phyloP scores from a whole-genome alignment of 345 rosid species.

The Sonneratia caseolaris region DNA sequence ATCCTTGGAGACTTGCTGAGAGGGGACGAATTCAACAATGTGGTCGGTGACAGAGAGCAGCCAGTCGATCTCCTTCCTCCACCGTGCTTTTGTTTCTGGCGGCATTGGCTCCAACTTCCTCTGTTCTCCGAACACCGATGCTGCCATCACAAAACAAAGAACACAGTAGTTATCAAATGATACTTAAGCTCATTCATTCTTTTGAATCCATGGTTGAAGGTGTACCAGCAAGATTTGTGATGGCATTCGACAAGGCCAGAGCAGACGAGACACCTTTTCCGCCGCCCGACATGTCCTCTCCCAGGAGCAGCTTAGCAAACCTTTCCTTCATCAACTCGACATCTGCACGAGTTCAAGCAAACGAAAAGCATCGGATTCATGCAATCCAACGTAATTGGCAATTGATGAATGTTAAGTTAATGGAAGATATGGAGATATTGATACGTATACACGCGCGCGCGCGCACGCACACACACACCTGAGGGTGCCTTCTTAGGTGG shows the following conservation, averaged over 20 bases:
- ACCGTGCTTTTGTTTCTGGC: slow-evolving; percentile 27
- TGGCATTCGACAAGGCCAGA: slow-evolving; percentile 37
- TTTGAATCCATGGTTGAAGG: background rate
- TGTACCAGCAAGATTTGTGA: slow-evolving; percentile 38
- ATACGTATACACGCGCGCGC: background rate
- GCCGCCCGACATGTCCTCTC: slow-evolving; percentile 47
- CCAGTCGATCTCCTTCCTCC: slow-evolving; percentile 36
- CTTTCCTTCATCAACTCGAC: slow-evolving; percentile 36
- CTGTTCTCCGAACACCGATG: slow-evolving; percentile 40
- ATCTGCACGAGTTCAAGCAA: slow-evolving; percentile 11
- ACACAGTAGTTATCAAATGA: background rate
- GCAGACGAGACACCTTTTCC: slow-evolving; percentile 42
- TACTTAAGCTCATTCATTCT: background rate
- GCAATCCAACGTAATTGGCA: background rate
- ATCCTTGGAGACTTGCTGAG: slow-evolving; percentile 26
- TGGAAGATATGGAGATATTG: background rate
- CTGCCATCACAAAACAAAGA: slow-evolving; percentile 10
- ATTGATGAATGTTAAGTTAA: background rate
- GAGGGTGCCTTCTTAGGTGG: background rate
- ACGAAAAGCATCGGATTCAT: background rate
- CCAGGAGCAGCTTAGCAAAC: slow-evolving; percentile 35
- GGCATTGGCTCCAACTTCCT: slow-evolving; percentile 31
- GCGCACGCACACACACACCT: background rate
- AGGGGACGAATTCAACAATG: slow-evolving; percentile 34
- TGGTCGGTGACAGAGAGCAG: slow-evolving; percentile 30